Base-by-base conservation (phyloP, 768 basidiomycete species). In the Podaxis mareebaensis region DNA sequence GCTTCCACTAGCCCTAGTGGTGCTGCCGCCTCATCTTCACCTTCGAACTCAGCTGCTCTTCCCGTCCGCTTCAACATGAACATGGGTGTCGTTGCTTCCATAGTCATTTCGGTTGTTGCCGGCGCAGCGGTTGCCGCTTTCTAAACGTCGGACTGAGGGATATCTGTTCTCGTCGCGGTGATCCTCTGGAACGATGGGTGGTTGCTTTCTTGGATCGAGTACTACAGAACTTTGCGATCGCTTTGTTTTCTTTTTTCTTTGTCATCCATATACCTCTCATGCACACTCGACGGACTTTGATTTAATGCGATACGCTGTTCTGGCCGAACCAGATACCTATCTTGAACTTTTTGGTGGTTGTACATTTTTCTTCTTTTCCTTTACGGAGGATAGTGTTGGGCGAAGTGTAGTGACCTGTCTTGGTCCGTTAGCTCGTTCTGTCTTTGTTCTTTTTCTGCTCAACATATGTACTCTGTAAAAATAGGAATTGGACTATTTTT, bases 81-180 rank as follows among this genome's bases (percentile, higher is more conserved):
- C 53, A 36, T 51, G 33, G 61, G 61, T 49, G 6, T 57, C 15
- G 22, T 63, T 36, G 46, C 44, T 53, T 67, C 56, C 36, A 52
- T 57, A 67, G 66, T 59, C 30, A 58, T 59, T 39, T 83, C 84
- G 20, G 80, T 76, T 0, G 68, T 81, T 42, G 85, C 80, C 42
- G 86, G 86, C 42, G 83, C 75, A 24, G 82, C 71, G 13, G 67
- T 79, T 63, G 74, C 82, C 51, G 74, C 72, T 0, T 77, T 86
- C 67, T 87, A 74, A 76, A 12, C 17, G 20, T 52, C 12, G 20
- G 42, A 20, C 36, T 22, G 10, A 22, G 20, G 44, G 13, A 57
- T 48, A 12, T 30, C 20, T 24, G 28, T 15, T 40, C n/a, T 33
- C 22, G 4, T 17, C 10, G 42, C 6, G n/a, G 40, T 40, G 28